Conservation (phyloP, 768 basidiomycete genomes). For the Lyophyllum decastes region DNA sequence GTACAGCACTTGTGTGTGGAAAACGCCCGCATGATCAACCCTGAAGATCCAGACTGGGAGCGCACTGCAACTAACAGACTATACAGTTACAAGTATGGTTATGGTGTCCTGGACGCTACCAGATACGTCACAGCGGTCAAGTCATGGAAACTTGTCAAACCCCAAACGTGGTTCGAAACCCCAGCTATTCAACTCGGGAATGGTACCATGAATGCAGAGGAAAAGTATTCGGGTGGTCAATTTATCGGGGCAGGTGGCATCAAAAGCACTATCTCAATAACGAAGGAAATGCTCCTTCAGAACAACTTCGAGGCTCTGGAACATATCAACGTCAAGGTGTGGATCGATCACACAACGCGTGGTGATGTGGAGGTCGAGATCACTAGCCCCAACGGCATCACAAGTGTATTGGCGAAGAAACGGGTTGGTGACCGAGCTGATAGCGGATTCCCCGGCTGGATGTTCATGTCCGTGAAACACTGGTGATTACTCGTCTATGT, state of each 20-base stretch:
- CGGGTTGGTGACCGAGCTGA: slow-evolving; percentile 64
- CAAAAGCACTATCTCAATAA: slow-evolving; percentile 62
- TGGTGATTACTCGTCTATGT: slow-evolving; percentile 58
- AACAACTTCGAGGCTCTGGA: slow-evolving; percentile 88
- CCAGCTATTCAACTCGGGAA: slow-evolving; percentile 67
- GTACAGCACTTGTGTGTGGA: slow-evolving; percentile 87
- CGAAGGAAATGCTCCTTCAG: slow-evolving; percentile 61
- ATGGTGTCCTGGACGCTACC: slow-evolving; percentile 84
- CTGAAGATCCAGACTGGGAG: slow-evolving; percentile 95
- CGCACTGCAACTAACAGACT: slow-evolving; percentile 64
- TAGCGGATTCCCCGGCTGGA: slow-evolving; percentile 90
- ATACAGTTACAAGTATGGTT: slow-evolving; percentile 93
- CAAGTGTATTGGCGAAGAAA: slow-evolving; percentile 77
- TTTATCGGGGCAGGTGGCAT: slow-evolving; percentile 69
- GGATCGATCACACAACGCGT: slow-evolving; percentile 84
- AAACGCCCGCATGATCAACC: slow-evolving; percentile 77
- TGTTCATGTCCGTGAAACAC: slow-evolving; percentile 98
- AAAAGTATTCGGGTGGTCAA: slow-evolving; percentile 62
- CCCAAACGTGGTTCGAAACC: slow-evolving; percentile 88
- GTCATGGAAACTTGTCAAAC: slow-evolving; percentile 86
- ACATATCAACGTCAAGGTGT: slow-evolving; percentile 90
- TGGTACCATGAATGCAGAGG: slow-evolving; percentile 56
- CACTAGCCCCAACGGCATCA: slow-evolving; percentile 81
- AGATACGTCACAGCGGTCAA: slow-evolving; percentile 79
- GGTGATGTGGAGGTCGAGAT: slow-evolving; percentile 95